phyloP scores from a whole-genome alignment of 352 stramenopile species.

The Ophiocytium majus region DNA sequence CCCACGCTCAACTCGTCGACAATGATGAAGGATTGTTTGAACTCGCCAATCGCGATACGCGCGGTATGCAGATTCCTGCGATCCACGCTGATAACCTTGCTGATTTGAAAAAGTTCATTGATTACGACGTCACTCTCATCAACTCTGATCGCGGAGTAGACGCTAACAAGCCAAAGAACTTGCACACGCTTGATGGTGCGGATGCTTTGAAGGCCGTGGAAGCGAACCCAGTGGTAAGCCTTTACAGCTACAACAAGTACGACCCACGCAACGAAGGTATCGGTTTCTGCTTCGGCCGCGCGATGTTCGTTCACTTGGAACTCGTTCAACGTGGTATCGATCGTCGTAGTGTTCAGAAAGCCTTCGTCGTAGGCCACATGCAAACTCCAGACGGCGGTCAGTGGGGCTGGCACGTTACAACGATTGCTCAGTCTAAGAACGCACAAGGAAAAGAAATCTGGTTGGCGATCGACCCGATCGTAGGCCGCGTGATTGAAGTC shows the following conservation, averaged over 20 bases:
- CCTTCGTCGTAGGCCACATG: slow-evolving; percentile 1
- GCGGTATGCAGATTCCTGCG: no score
- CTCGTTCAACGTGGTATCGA: neutral
- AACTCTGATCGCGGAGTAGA: no score
- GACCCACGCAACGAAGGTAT: neutral
- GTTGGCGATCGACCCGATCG: neutral
- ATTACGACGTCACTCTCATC: no score
- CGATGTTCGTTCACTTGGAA: slow-evolving; percentile 1
- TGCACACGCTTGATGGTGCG: no score
- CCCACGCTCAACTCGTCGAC: no score
- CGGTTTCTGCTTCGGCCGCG: slow-evolving; percentile 9
- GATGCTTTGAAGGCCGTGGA: no score
- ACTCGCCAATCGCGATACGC: no score
- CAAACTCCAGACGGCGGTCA: neutral
- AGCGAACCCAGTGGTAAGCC: neutral
- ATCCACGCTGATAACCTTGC: no score
- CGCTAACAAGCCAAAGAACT: no score
- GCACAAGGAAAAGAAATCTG: neutral
- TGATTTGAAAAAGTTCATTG: no score
- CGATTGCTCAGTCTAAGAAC: slow-evolving; percentile 3
- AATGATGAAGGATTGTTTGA: no score
- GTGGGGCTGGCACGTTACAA: slow-evolving; percentile 4
- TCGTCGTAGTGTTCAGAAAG: neutral
- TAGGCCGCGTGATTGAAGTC: neutral
- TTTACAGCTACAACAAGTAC: neutral